These are phyloP conservation scores for Leptographium flavum DNA, from an alignment of 2,329 filamentous ascomycete genomes.

Conservation along the genomic window DNA sequence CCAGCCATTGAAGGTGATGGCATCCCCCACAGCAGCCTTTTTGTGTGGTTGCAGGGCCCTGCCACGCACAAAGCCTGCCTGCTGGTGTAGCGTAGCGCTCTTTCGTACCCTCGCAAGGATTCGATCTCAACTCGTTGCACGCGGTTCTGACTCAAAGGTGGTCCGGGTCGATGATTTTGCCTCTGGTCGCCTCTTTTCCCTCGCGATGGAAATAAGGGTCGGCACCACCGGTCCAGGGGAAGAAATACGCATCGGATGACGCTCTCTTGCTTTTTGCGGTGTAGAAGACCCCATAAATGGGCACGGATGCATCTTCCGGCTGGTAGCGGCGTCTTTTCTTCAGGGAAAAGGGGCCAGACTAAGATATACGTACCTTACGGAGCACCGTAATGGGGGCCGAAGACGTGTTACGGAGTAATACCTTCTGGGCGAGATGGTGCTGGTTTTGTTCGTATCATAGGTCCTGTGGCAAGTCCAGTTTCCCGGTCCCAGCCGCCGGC, in stretches of 20 bases:
- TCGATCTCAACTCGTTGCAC: too few relatives aligned
- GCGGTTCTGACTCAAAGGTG: too few relatives aligned
- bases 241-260: not conserved
- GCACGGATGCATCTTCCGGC: conserved; percentile 1
- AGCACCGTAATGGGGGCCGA: not conserved
- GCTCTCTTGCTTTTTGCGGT: not conserved
- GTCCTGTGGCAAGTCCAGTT: too few relatives aligned
- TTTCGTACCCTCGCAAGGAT: too few relatives aligned
- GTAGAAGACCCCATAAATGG: conserved; percentile 1
- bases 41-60: not conserved
- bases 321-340: not conserved
- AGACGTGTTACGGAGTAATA: not conserved
- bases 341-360: not conserved
- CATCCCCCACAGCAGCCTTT: not conserved
- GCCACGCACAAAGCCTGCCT: not conserved
- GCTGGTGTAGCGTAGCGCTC: not conserved
- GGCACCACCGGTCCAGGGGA: not conserved
- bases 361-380: not conserved
- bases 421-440: too few relatives aligned
- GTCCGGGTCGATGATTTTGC: not conserved
- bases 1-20: not conserved
- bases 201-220: not conserved
- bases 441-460: too few relatives aligned
- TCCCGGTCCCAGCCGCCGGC: not conserved
- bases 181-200: not conserved